Base-by-base conservation (phyloP, 805 yeast genomes). In the Suhomyces sp. region DNA sequence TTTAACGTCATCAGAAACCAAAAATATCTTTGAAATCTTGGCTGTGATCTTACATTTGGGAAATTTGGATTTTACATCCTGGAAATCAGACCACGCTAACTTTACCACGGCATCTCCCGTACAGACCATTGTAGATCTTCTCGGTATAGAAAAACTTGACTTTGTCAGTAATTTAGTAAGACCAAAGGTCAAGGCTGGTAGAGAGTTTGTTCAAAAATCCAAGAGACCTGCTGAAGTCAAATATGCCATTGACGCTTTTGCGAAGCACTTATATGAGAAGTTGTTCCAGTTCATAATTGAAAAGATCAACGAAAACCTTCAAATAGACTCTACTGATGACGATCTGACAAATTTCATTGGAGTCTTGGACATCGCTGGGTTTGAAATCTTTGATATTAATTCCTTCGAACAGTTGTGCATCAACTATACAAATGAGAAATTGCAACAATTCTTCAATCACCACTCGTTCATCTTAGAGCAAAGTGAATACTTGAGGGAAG, bases 171-270 rank as follows among this genome's bases (percentile, higher is more conserved):
- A 81, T 43, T 73, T 94, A 9, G 66, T 91, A 31, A 80, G 81
- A 37, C 97, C 97, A 4, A 86, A 83, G 61, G 96, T 92, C 9
- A 89, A 84, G 64, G 97, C 97, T 3, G 99, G 99, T 2, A 79
- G 83, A 57, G 99, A 94, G 65, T 78, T 80, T 68, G 90, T 94
- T 37, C 80, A 83, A 19, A 96, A 90, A 63, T 83, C 92, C 31
- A 82, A 87, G 60, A 85, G 85, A 45, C 85, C 96, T 0, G 67
- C 79, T 0, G 97, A 94, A 64, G 96, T 93, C 0, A 84, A 83
- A 56, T 83, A 82, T 60, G 79, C 94, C 15, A 75, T 93, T 39
- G 96, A 93, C 65, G 96, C 98, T 0, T 75, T 94, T 33, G 83
- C 99, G 3, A 92, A 92, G 65, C 82, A 90, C 9, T 67, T 94